phyloP scores from a whole-genome alignment of 192 early-diverging fungal species.

The Coemansia sp. region DNA sequence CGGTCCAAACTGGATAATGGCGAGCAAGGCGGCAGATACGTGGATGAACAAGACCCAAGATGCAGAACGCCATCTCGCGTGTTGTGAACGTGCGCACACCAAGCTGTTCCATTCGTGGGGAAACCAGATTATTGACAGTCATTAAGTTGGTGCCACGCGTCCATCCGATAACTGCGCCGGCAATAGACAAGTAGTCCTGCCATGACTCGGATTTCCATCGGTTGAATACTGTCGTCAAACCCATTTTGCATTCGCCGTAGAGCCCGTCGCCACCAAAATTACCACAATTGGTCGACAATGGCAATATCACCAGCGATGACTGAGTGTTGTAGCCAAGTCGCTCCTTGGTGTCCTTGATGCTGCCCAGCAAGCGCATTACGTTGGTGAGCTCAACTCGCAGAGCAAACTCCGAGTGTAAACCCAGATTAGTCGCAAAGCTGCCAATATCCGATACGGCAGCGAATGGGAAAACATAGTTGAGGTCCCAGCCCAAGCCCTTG shows the following conservation, averaged over 20 bases:
- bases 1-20: constrained; percentile 22
- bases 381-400: constrained; percentile 95
- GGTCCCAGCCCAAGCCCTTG: constrained; percentile 82
- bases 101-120: constrained; percentile 79
- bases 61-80: constrained; percentile 80
- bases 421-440: constrained; percentile 78
- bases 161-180: constrained; percentile 97
- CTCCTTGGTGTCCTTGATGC: constrained; percentile 82
- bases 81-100: constrained; percentile 89
- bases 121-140: constrained; percentile 85
- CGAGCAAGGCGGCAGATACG: constrained; percentile 58
- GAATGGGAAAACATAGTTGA: constrained; percentile 93
- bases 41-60: constrained; percentile 82
- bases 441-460: constrained; percentile 90
- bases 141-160: constrained; percentile 95
- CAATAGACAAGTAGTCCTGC: constrained; percentile 80
- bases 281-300: constrained; percentile 94
- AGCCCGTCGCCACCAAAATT: constrained; percentile 60
- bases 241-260: constrained; percentile 84
- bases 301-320: constrained; percentile 83
- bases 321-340: constrained; percentile 72
- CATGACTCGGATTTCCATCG: constrained; percentile 89
- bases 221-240: constrained; percentile 86
- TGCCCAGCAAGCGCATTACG: constrained; percentile 80
- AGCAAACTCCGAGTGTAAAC: constrained; percentile 84